Evolutionary conservation across 2,329 filamentous ascomycete species (phyloP).

Genomic region (Zymoseptoria crescenta): DNA sequence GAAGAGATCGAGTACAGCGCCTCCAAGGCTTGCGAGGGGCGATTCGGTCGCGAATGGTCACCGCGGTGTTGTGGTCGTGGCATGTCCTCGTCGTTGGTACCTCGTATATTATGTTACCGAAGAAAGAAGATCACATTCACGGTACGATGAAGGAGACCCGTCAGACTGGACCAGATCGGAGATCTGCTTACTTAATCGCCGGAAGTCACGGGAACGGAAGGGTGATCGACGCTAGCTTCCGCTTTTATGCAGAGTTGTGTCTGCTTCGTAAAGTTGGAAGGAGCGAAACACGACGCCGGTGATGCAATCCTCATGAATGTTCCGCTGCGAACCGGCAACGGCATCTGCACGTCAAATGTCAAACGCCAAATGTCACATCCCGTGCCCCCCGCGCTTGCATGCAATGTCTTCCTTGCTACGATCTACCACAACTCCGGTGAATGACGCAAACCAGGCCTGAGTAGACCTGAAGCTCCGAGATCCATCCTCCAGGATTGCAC

Average conservation of each 20-base stretch:
- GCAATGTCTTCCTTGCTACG: neutral
- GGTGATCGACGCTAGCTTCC: neutral
- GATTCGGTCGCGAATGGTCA: too few relatives aligned
- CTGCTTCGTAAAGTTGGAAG: neutral
- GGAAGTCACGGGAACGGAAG: neutral
- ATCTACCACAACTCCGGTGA: neutral
- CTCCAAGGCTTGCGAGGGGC: too few relatives aligned
- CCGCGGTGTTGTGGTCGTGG: too few relatives aligned
- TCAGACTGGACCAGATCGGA: too few relatives aligned
- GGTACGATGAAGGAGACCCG: too few relatives aligned
- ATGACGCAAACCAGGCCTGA: neutral
- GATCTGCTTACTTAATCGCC: neutral
- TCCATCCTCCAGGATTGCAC: neutral
- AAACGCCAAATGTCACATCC: neutral
- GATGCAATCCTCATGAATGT: neutral
- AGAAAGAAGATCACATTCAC: too few relatives aligned
- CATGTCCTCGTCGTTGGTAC: too few relatives aligned
- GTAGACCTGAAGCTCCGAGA: neutral
- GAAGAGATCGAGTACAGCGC: too few relatives aligned
- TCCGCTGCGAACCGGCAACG: neutral
- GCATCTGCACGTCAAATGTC: too few relatives aligned
- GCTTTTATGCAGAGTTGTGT: neutral
- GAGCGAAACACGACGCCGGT: neutral
- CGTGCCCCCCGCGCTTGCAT: neutral
- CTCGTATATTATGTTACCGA: too few relatives aligned